These are phyloP conservation scores for Phytopythium oedochilum DNA, from an alignment of 352 stramenopile species.

Conservation along the genomic window DNA sequence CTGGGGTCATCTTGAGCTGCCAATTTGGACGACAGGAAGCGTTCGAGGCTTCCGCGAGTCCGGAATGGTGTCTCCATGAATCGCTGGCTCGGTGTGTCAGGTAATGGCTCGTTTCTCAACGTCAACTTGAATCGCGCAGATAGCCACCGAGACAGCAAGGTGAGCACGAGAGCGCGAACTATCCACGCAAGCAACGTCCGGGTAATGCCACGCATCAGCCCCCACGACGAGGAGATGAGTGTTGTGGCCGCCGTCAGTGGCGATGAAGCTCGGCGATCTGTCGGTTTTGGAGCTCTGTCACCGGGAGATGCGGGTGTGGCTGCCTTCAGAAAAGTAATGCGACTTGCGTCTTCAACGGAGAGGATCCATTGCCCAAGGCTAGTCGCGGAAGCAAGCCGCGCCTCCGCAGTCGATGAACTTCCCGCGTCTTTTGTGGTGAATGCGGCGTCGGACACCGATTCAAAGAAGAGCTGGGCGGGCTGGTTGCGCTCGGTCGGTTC, in stretches of 20 bases:
- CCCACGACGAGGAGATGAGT: neutral
- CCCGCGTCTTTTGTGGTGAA: slow-evolving; percentile 6
- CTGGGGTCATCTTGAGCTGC: neutral
- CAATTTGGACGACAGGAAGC: neutral
- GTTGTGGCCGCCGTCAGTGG: neutral
- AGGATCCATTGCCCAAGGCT: slow-evolving; percentile 17
- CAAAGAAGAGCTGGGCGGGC: slow-evolving; percentile 51
- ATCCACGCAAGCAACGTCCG: neutral
- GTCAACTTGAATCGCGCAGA: neutral
- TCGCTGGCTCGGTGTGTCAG: neutral
- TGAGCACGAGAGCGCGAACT: neutral
- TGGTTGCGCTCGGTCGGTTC: slow-evolving; percentile 67
- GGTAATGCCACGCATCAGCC: neutral
- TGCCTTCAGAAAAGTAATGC: slow-evolving; percentile 22
- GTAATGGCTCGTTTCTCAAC: neutral
- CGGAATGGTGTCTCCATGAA: neutral
- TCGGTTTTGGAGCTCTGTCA: neutral
- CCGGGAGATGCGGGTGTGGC: neutral
- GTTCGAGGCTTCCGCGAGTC: neutral
- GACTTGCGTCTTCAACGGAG: slow-evolving; percentile 14
- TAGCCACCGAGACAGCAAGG: neutral
- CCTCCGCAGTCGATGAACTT: too few relatives aligned
- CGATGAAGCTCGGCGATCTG: neutral
- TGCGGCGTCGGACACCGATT: slow-evolving; percentile 14
- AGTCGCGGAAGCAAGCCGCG: neutral